Evolutionary conservation across 192 early-diverging fungal genomes (phyloP).

Genomic region (Linnemannia elongata): DNA sequence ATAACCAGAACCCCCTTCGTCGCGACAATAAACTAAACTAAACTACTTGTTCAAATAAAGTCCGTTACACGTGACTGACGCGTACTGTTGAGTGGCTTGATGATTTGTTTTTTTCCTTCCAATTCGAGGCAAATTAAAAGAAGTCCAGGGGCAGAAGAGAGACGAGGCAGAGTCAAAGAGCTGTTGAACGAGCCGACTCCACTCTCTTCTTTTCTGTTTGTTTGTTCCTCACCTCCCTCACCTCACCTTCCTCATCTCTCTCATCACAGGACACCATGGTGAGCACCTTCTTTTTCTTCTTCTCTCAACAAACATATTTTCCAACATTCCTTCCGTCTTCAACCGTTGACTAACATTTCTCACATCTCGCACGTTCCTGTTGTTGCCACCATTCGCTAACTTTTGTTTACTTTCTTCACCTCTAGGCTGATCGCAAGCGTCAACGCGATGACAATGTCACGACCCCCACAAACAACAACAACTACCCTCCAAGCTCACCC

Average conservation of each 20-base stretch:
- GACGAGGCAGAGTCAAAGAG: background rate
- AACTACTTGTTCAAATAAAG: background rate
- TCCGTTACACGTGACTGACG: conserved; percentile 7
- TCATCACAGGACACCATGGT: conserved; percentile 21
- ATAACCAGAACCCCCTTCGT: background rate
- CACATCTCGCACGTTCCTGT: conserved; percentile 1
- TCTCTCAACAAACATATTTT: background rate
- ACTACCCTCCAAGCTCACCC: conserved; percentile 59
- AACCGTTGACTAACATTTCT: background rate
- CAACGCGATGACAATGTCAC: conserved; percentile 63
- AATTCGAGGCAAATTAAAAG: conserved; percentile 11
- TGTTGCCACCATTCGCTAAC: background rate
- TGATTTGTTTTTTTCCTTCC: conserved; percentile 6
- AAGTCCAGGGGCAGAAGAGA: background rate
- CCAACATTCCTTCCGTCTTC: background rate
- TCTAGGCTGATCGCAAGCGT: conserved; percentile 65
- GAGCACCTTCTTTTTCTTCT: background rate
- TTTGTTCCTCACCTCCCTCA: background rate
- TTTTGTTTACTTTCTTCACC: background rate
- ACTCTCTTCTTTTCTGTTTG: background rate
- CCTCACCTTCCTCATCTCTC: conserved; percentile 2
- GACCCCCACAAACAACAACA: conserved; percentile 26
- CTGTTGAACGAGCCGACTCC: background rate
- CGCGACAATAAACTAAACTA: background rate
- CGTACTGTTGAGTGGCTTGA: conserved; percentile 1